Evolutionary conservation across 139 green algal species (phyloP).

Genomic region (Desmodesmus armatus): DNA sequence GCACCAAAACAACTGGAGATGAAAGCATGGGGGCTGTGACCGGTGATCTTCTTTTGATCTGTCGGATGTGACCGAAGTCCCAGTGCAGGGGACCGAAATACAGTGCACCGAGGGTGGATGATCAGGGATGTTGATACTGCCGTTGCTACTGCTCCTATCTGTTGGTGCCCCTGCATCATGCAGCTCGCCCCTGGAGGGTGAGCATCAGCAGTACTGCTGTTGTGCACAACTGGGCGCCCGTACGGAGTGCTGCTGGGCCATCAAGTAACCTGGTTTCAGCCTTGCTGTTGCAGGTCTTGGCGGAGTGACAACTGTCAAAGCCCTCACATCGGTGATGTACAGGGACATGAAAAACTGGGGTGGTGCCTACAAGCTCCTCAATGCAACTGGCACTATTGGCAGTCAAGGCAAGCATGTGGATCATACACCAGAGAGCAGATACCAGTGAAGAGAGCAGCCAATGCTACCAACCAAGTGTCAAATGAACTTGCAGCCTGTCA

Average conservation of each 20-base stretch:
- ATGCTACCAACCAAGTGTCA: not conserved
- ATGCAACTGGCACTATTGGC: conserved; percentile 51
- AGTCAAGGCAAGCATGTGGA: conserved; percentile 48
- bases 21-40: too few relatives aligned
- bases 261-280: not conserved
- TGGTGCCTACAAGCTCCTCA: conserved; percentile 58
- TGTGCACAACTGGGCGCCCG: not conserved
- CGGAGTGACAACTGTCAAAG: conserved; percentile 4
- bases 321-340: conserved; percentile 56
- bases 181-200: too few relatives aligned
- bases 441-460: not conserved
- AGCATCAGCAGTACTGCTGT: not conserved
- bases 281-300: not conserved
- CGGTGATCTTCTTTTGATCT: too few relatives aligned
- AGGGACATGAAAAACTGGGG: conserved; percentile 25
- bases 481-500: not conserved
- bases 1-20: too few relatives aligned
- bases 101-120: not conserved
- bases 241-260: not conserved
- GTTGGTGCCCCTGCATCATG: not conserved
- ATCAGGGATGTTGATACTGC: not conserved
- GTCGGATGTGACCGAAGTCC: too few relatives aligned
- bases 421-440: not conserved
- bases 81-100: too few relatives aligned
- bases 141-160: not conserved